A percentile compares a stretch with the other conserved stretches of the same genome.
Conservation (phyloP, 2,329 filamentous ascomycete genomes). For the Hortaea werneckii region DNA sequence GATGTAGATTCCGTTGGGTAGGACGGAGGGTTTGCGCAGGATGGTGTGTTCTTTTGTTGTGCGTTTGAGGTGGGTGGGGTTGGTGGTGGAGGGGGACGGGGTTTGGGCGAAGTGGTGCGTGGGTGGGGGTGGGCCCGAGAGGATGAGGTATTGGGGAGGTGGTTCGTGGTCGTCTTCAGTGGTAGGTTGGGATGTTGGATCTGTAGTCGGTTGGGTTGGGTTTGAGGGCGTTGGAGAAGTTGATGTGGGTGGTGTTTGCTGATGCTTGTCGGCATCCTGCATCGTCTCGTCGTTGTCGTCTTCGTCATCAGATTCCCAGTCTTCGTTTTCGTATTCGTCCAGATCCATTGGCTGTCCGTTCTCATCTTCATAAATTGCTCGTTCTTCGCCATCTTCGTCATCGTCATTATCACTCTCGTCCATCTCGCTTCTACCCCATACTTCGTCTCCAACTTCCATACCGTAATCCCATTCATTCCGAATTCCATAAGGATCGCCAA, state of each 20-base stretch:
- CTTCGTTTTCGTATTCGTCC: slow-evolving; percentile 34
- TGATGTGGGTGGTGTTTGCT: slow-evolving; percentile 14
- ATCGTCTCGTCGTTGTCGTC: slow-evolving; percentile 19
- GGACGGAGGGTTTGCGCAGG: slow-evolving; percentile 34
- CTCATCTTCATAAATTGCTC: slow-evolving; percentile 33
- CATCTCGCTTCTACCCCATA: slow-evolving; percentile 5
- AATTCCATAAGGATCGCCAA: no score
- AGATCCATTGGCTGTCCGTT: slow-evolving; percentile 33
- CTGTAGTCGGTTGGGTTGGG: not conserved
- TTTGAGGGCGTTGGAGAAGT: slow-evolving; percentile 12
- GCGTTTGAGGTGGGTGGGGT: slow-evolving; percentile 35
- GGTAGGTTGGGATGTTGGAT: not conserved
- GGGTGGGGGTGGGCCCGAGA: slow-evolving; percentile 34
- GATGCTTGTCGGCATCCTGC: slow-evolving; percentile 9
- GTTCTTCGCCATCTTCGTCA: slow-evolving; percentile 19
- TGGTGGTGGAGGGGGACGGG: slow-evolving; percentile 10
- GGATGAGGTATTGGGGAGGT: slow-evolving; percentile 16
- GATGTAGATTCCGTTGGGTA: slow-evolving; percentile 48
- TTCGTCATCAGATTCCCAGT: slow-evolving; percentile 29
- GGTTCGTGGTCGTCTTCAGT: not conserved
- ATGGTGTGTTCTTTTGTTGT: slow-evolving; percentile 50
- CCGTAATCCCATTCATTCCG: slow-evolving; percentile 9
- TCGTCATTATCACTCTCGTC: slow-evolving; percentile 10
- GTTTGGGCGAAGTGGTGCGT: slow-evolving; percentile 33
- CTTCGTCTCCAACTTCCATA: not conserved